A percentile compares a stretch with the other conserved stretches of the same genome.
These are phyloP conservation scores for Pharnaceum exiguum DNA, from an alignment of 148 eudicot species.

Conservation along the genomic window DNA sequence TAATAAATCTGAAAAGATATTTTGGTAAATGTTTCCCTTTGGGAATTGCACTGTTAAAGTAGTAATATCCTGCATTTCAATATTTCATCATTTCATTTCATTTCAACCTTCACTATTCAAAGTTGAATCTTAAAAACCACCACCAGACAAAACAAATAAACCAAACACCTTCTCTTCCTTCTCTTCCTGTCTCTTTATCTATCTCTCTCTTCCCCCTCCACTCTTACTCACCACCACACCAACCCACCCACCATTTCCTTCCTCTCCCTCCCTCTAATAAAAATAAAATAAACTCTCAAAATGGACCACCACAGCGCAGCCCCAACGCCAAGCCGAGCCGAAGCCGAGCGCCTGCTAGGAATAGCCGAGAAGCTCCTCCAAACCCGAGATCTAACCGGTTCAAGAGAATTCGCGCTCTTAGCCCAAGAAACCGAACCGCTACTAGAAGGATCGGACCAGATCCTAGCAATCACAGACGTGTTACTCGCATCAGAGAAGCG, in stretches of 20 bases:
- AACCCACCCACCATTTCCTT: neutral
- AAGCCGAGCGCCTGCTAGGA: slow-evolving; percentile 61
- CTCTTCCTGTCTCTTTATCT: no score
- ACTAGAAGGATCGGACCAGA: slow-evolving; percentile 75
- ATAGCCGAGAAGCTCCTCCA: slow-evolving; percentile 78
- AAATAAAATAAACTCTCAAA: no score
- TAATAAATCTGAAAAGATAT: no score
- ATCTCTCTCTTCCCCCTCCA: neutral
- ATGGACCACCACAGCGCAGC: neutral
- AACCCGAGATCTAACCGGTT: slow-evolving; percentile 53
- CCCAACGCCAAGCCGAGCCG: slow-evolving; percentile 31
- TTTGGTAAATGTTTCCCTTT: no score
- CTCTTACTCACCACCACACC: neutral
- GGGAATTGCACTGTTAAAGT: no score
- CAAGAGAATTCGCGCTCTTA: slow-evolving; percentile 74
- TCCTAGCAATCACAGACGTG: slow-evolving; percentile 78
- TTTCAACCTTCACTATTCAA: no score
- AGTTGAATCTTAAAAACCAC: no score
- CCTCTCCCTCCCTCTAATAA: neutral
- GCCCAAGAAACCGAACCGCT: slow-evolving; percentile 87
- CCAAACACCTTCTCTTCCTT: neutral
- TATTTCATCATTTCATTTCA: no score
- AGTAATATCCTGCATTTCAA: no score
- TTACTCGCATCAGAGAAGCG: slow-evolving; percentile 57
- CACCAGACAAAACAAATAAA: slow-evolving; percentile 5